Conservation (phyloP, 768 basidiomycete species). For the Cystobasidium tubakii region DNA sequence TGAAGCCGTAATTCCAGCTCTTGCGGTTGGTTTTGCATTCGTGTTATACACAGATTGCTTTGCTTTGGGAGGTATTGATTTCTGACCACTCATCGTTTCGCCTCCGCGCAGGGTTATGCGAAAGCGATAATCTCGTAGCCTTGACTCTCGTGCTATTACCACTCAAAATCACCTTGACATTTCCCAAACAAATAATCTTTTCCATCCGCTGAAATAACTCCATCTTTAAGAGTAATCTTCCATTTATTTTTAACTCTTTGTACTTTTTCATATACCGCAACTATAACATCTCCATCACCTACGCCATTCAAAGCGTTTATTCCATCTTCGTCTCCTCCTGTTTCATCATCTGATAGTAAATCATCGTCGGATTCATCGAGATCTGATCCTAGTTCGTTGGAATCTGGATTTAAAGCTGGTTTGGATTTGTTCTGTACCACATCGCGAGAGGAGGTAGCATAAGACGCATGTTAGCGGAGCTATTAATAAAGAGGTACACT, state of each 20-base stretch:
- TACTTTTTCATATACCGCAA: conserved; percentile 98
- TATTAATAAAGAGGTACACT: background rate
- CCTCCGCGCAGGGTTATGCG: too few species aligned
- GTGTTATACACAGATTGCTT: too few species aligned
- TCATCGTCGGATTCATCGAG: conserved; percentile 81
- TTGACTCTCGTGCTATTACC: too few species aligned
- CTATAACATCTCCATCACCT: conserved; percentile 77
- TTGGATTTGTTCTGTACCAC: background rate
- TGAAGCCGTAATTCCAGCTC: too few species aligned
- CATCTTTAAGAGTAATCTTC: conserved; percentile 93
- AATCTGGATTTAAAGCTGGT: conserved; percentile 43
- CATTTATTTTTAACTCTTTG: conserved; percentile 97
- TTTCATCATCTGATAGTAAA: conserved; percentile 77
- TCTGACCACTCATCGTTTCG: too few species aligned
- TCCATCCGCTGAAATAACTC: conserved; percentile 93
- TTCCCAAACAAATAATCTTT: conserved; percentile 96
- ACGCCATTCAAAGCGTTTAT: conserved; percentile 53
- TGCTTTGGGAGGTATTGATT: too few species aligned
- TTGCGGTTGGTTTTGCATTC: too few species aligned
- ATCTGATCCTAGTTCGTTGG: conserved; percentile 91
- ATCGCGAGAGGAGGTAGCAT: too few species aligned
- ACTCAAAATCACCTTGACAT: conserved; percentile 63
- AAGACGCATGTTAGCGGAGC: background rate
- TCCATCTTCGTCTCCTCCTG: conserved; percentile 71
- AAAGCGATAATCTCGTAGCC: too few species aligned